phyloP scores from a whole-genome alignment of 2,329 filamentous ascomycete species.

The Alternaria sp. region DNA sequence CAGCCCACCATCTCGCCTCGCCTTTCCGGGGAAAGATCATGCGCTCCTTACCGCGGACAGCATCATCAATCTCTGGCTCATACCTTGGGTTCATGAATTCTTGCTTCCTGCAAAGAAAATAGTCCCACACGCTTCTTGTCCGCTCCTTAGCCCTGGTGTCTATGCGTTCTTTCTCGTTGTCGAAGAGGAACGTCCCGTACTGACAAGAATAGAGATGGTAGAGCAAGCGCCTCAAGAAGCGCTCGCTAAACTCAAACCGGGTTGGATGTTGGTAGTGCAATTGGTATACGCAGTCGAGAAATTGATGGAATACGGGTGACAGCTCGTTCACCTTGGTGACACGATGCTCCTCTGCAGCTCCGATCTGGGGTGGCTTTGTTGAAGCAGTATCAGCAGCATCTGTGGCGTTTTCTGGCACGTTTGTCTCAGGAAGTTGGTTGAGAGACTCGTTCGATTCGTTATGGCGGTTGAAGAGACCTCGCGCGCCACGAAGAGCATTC shows the following conservation, averaged over 20 bases:
- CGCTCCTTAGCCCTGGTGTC: slow-evolving; percentile 73
- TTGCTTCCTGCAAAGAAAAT: slow-evolving; percentile 80
- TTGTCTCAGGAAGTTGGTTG: slow-evolving; percentile 60
- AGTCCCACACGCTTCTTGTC: slow-evolving; percentile 92
- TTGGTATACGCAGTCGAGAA: slow-evolving; percentile 93
- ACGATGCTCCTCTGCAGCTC: slow-evolving; percentile 65
- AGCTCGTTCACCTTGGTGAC: slow-evolving; percentile 87
- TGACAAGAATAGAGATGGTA: slow-evolving; percentile 97
- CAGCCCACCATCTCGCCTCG: slow-evolving; percentile 93
- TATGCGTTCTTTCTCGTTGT: slow-evolving; percentile 87
- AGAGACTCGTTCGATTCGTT: slow-evolving; percentile 71
- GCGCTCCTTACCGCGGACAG: slow-evolving; percentile 78
- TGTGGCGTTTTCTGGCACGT: slow-evolving; percentile 61
- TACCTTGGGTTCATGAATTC: slow-evolving; percentile 88
- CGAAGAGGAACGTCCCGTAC: slow-evolving; percentile 95
- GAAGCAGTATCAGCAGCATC: slow-evolving; percentile 56
- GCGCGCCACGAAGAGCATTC: slow-evolving; percentile 83
- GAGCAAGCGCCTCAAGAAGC: slow-evolving; percentile 85
- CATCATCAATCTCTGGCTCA: slow-evolving; percentile 77
- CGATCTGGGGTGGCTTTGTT: slow-evolving; percentile 48
- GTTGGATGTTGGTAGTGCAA: slow-evolving; percentile 83
- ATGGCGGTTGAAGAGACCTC: slow-evolving; percentile 87
- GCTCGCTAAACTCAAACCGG: slow-evolving; percentile 95
- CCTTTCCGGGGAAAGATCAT: slow-evolving; percentile 80
- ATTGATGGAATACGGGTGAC: slow-evolving; percentile 96